A percentile compares a stretch with the other conserved stretches of the same genome.
Evolutionary conservation across 2,329 filamentous ascomycete species (phyloP).

Genomic region (Tolypocladium ophioglossoides): DNA sequence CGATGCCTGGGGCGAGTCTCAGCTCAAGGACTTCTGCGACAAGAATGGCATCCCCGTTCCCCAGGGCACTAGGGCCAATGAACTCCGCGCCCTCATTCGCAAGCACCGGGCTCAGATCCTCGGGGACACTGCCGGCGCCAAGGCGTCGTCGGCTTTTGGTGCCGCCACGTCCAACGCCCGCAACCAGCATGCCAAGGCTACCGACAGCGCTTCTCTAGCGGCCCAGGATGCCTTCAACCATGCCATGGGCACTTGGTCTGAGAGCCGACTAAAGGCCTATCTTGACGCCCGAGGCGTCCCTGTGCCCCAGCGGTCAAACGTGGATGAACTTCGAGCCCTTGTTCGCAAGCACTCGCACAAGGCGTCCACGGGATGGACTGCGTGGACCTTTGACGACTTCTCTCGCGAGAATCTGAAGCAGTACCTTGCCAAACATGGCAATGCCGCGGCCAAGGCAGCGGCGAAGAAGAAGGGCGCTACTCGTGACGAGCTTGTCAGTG

Average conservation of each 20-base stretch:
- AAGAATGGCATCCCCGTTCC: slow-evolving; percentile 80
- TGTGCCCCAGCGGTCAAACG: slow-evolving; percentile 60
- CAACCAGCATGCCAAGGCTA: slow-evolving; percentile 68
- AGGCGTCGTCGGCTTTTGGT: slow-evolving; percentile 51
- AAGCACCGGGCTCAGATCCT: slow-evolving; percentile 69
- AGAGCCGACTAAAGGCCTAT: slow-evolving; percentile 67
- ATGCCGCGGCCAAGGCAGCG: slow-evolving; percentile 45
- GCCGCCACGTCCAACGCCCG: slow-evolving; percentile 66
- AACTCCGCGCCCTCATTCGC: slow-evolving; percentile 79
- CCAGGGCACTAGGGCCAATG: slow-evolving; percentile 83
- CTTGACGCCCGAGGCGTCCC: slow-evolving; percentile 68
- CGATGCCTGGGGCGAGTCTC: slow-evolving; percentile 77
- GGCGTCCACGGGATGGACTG: slow-evolving; percentile 54
- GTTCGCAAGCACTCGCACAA: slow-evolving; percentile 67
- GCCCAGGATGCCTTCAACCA: slow-evolving; percentile 56
- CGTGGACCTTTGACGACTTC: slow-evolving; percentile 74
- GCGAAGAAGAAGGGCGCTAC: slow-evolving; percentile 53
- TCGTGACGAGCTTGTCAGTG: slow-evolving; percentile 62
- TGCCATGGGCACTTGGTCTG: slow-evolving; percentile 55
- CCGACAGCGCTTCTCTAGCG: slow-evolving; percentile 53
- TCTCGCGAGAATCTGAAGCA: slow-evolving; percentile 58
- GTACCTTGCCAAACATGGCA: slow-evolving; percentile 41
- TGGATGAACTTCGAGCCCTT: slow-evolving; percentile 61
- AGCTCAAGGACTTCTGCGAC: slow-evolving; percentile 89
- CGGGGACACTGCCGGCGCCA: slow-evolving; percentile 50